Evolutionary conservation across 805 yeast species (phyloP).

Genomic region (Candida ascalaphidarum): DNA sequence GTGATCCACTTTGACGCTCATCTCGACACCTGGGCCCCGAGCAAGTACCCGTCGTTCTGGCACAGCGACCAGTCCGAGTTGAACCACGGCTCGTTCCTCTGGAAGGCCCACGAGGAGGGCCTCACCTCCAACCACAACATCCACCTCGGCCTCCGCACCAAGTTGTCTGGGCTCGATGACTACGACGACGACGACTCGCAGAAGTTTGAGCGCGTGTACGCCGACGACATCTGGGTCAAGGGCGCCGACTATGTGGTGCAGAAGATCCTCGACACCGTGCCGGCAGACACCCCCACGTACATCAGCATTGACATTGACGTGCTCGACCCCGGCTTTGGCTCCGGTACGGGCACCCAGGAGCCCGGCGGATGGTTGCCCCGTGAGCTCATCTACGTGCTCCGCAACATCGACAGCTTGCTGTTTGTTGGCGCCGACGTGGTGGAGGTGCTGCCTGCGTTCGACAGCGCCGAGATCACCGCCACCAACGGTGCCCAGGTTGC

Average conservation of each 20-base stretch:
- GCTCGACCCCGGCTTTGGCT: constrained; percentile 49
- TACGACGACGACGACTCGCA: constrained; percentile 59
- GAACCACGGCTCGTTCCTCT: constrained; percentile 82
- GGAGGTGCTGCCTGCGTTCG: constrained; percentile 57
- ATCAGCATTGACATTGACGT: constrained; percentile 71
- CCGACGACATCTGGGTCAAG: constrained; percentile 65
- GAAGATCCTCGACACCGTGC: constrained; percentile 46
- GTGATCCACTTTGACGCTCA: constrained; percentile 83
- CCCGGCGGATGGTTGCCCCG: constrained; percentile 54
- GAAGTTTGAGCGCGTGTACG: constrained; percentile 60
- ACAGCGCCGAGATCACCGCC: constrained; percentile 56
- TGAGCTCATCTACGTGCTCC: constrained; percentile 40
- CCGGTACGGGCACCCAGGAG: constrained; percentile 54
- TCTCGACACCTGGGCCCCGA: constrained; percentile 75
- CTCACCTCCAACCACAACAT: constrained; percentile 49
- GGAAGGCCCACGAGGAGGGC: constrained; percentile 73
- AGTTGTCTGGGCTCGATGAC: constrained; percentile 51
- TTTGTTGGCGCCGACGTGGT: constrained; percentile 51
- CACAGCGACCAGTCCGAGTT: constrained; percentile 48
- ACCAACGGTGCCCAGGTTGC: constrained; percentile 67
- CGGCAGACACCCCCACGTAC: constrained; percentile 60
- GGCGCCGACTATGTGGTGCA: constrained; percentile 54
- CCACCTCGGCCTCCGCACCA: constrained; percentile 73
- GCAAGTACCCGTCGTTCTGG: constrained; percentile 59
- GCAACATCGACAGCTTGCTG: constrained; percentile 35